Evolutionary conservation across 495 filamentous ascomycete species (phyloP).

Genomic region (Barbatosphaeria neglecta): DNA sequence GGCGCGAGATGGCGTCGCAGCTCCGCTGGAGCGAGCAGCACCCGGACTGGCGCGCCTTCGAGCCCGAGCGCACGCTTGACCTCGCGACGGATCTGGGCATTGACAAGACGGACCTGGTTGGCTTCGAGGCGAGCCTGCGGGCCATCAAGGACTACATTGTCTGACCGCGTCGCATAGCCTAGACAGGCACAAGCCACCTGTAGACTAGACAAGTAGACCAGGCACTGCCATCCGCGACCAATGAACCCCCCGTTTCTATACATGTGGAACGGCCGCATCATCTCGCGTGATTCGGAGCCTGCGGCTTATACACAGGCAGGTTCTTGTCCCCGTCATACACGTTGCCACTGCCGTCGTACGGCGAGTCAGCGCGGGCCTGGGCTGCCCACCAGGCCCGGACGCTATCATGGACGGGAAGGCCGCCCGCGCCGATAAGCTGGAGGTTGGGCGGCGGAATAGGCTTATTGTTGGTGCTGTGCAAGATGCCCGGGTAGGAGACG

Average conservation of each 20-base stretch:
- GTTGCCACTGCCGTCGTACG: slow-evolving; percentile 37
- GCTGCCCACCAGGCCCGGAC: slow-evolving; percentile 20
- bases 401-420: slow-evolving; percentile 17
- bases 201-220: no score
- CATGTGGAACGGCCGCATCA: neutral
- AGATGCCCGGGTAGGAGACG: slow-evolving; percentile 49
- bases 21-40: slow-evolving; percentile 2
- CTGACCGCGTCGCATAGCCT: neutral
- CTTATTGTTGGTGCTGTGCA: slow-evolving; percentile 25
- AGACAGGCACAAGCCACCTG: neutral
- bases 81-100: neutral
- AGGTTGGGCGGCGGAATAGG: slow-evolving; percentile 32
- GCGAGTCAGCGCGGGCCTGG: slow-evolving; percentile 13
- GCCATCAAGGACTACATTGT: neutral
- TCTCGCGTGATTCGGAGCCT: slow-evolving; percentile 3
- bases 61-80: neutral
- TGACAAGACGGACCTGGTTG: neutral
- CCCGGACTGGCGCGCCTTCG: slow-evolving; percentile 1
- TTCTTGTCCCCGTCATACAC: slow-evolving; percentile 28
- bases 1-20: neutral
- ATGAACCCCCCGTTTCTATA: neutral
- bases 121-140: neutral
- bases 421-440: slow-evolving; percentile 31
- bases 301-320: slow-evolving; percentile 12
- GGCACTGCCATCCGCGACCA: no score